Percentiles rank a stretch among this genome's conserved stretches.
Conservation (phyloP, 352 stramenopile genomes). For the Hyaloperonospora brassicae region DNA sequence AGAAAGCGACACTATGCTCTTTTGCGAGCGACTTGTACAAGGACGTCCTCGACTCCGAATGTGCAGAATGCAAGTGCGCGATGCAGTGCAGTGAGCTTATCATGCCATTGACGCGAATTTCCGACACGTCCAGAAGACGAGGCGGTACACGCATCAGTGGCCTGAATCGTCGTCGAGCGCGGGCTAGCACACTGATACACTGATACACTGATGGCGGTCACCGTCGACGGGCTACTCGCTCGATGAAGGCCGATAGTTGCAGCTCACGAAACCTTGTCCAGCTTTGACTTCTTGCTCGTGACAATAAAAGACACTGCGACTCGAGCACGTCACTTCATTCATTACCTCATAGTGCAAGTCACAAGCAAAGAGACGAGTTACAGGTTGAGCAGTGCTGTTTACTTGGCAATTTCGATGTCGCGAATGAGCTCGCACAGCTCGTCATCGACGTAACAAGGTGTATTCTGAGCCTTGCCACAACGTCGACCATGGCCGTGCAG, state of each 20-base stretch:
- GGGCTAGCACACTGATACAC: too few relatives aligned
- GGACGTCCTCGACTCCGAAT: constrained; percentile 22
- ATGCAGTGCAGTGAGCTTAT: constrained; percentile 9
- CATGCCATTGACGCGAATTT: constrained; percentile 40
- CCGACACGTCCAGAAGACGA: constrained; percentile 17
- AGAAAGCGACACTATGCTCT: constrained; percentile 89
- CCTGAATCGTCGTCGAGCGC: constrained; percentile 14
- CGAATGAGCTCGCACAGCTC: constrained; percentile 48
- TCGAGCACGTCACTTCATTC: constrained; percentile 47
- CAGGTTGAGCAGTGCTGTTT: constrained; percentile 13
- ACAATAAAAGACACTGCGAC: constrained; percentile 64
- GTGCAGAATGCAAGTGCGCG: constrained; percentile 21
- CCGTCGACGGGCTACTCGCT: too few relatives aligned
- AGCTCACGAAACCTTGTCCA: constrained; percentile 56
- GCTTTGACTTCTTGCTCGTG: constrained; percentile 69
- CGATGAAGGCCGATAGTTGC: constrained; percentile 52
- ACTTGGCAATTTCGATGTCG: constrained; percentile 39
- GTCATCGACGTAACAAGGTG: constrained; percentile 34
- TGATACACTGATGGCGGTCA: constrained; percentile 11
- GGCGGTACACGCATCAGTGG: constrained; percentile 16
- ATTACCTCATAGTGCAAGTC: constrained; percentile 3
- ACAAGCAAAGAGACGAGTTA: constrained; percentile 15
- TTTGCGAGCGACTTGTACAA: constrained; percentile 84
- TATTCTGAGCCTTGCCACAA: constrained; percentile 22
- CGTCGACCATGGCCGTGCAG: constrained; percentile 30